Base-by-base conservation (phyloP, 345 rosid genomes). In the Gossypium bickii region DNA sequence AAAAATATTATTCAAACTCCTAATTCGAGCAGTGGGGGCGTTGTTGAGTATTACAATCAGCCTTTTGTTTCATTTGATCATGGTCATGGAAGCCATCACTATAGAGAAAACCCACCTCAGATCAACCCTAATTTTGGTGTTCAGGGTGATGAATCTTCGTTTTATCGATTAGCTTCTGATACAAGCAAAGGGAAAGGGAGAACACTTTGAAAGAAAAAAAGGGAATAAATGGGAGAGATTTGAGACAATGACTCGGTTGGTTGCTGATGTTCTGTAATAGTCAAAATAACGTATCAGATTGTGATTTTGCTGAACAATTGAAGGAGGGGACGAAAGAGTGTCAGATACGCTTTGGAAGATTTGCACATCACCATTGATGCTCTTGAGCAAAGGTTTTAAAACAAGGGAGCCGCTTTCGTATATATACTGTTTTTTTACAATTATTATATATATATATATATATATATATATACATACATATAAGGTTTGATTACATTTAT, bases 141-240 rank as follows among this genome's bases (percentile, higher is more conserved):
- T 71, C 92, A 86, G 75, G 87, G 86, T 44, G 91, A 85, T 60
- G 92, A 83, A 78, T 86, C 97, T 63, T 84, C 92, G 18, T 87
- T 82, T 57, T 75, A 85, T 73, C 78, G 88, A 51, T 84, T 91
- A 76, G 78, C 90, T 51, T 82, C 86, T n/a, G 86, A 84, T 57
- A 34, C 93, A 91, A 89, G 93, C 86, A 87, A 90, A 79, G 93
- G 80, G 70, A 85, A 86, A 62, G 8, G 53, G 4, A 13, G 9
- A 44, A 38, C 16, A 44, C 12, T 56, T 2, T 8, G 22, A 53
- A 53, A n/a, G 18, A 20, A 53, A 1, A 53, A 7, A 17, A 17
- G 22, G 41, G 41, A 5, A 34, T 34, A 5, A 34, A 34, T 34
- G 41, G 7, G 41, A 5, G 41, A 34, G 41, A 34, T 53, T 53